Conservation (phyloP, 2,329 filamentous ascomycete genomes). For the Colletotrichum gloeosporioides region DNA sequence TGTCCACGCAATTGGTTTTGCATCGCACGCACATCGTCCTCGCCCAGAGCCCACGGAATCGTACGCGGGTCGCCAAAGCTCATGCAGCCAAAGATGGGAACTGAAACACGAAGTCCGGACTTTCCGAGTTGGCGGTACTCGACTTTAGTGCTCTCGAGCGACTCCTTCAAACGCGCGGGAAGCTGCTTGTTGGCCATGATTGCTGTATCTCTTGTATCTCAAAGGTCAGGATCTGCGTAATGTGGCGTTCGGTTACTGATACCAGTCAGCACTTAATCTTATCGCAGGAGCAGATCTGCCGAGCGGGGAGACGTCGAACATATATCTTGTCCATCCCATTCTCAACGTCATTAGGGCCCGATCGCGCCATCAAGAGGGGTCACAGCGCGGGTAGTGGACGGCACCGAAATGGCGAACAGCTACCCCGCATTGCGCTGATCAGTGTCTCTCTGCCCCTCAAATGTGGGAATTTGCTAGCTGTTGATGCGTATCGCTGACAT, state of each 20-base stretch:
- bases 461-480: not conserved
- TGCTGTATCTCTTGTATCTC: not conserved
- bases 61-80: constrained; percentile 60
- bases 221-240: not conserved
- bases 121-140: constrained; percentile 62
- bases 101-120: constrained; percentile 66
- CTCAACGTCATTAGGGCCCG: constrained; percentile 7
- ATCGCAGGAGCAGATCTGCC: no score
- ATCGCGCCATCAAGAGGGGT: constrained; percentile 10
- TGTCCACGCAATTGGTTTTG: not conserved
- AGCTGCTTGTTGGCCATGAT: constrained; percentile 12
- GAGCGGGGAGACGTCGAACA: not conserved
- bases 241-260: not conserved
- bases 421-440: constrained; percentile 14
- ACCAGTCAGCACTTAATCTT: not conserved
- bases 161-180: constrained; percentile 23
- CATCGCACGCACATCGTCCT: constrained; percentile 45
- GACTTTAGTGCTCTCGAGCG: constrained; percentile 42
- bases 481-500: not conserved
- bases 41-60: constrained; percentile 61
- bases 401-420: not conserved
- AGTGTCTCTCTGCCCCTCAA: not conserved
- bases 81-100: constrained; percentile 70
- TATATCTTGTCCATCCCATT: not conserved
- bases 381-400: constrained; percentile 2